phyloP scores from a whole-genome alignment of 2,329 filamentous ascomycete species.

The Aaosphaeria arxii region DNA sequence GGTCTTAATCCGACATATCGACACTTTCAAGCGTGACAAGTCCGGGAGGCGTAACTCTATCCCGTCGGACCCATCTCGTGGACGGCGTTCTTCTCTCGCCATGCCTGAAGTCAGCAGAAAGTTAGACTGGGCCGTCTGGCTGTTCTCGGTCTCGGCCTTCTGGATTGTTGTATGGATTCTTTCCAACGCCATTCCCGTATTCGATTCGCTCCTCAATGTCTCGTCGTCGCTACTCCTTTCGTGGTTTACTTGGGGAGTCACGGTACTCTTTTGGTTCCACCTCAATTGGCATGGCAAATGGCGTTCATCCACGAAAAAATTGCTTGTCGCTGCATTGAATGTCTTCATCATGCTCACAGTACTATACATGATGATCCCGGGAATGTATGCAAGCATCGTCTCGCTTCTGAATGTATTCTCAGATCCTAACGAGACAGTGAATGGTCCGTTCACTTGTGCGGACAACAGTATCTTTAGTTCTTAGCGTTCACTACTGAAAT shows the following conservation, averaged over 20 bases:
- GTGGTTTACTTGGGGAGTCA: slow-evolving; percentile 57
- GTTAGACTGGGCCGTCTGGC: slow-evolving; percentile 29
- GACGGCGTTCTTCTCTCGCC: slow-evolving; percentile 39
- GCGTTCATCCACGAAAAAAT: slow-evolving; percentile 15
- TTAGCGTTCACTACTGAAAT: too few relatives aligned
- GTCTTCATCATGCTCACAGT: slow-evolving; percentile 18
- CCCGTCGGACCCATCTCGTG: slow-evolving; percentile 16
- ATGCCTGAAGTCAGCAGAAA: slow-evolving; percentile 46
- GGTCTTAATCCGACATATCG: slow-evolving; percentile 18
- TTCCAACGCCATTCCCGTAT: slow-evolving; percentile 65
- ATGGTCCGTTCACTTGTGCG: slow-evolving; percentile 26
- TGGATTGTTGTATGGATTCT: slow-evolving; percentile 67
- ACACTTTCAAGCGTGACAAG: slow-evolving; percentile 11
- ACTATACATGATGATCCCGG: slow-evolving; percentile 21
- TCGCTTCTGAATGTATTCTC: slow-evolving; percentile 18
- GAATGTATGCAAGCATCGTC: slow-evolving; percentile 23
- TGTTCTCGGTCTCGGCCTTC: slow-evolving; percentile 30
- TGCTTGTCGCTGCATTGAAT: slow-evolving; percentile 17
- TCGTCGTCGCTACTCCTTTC: slow-evolving; percentile 58
- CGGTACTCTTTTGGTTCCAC: slow-evolving; percentile 20
- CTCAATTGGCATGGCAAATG: slow-evolving; percentile 30
- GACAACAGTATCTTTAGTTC: slow-evolving; percentile 18
- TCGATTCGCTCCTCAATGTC: slow-evolving; percentile 61
- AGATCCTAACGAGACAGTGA: slow-evolving; percentile 19
- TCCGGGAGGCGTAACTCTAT: slow-evolving; percentile 20